Evolutionary conservation across 2,329 filamentous ascomycete genomes (phyloP).

Genomic region (Aspergillus fijiensis): DNA sequence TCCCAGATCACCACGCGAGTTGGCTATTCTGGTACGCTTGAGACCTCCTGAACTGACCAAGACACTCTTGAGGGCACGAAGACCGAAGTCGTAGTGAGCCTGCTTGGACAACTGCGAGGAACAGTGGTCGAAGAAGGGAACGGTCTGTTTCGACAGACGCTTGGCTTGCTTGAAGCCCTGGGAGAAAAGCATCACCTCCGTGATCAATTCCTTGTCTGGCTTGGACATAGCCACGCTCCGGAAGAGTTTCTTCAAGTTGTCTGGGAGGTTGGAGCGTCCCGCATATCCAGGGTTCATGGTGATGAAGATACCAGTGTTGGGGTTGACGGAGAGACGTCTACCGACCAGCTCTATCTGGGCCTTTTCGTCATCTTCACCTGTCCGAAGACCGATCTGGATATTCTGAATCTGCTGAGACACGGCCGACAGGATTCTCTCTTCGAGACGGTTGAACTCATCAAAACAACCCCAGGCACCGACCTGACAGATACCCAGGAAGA

Average conservation of each 20-base stretch:
- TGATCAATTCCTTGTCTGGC: conserved; percentile 98
- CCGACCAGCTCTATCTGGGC: conserved; percentile 92
- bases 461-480: conserved; percentile 99
- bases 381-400: conserved; percentile 92
- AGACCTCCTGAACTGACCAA: conserved; percentile 95
- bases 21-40: conserved; percentile 76
- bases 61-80: conserved; percentile 97
- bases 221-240: conserved; percentile 99
- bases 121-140: conserved; percentile 97
- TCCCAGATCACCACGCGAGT: conserved; percentile 56
- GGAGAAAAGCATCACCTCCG: conserved; percentile 99
- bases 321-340: conserved; percentile 82
- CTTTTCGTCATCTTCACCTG: conserved; percentile 75
- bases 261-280: conserved; percentile 93
- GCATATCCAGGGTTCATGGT: conserved; percentile 99
- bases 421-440: conserved; percentile 94
- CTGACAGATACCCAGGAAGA: conserved; percentile 98
- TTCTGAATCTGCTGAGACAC: conserved; percentile 99
- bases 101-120: conserved; percentile 81
- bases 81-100: conserved; percentile 97
- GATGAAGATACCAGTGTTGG: conserved; percentile 97
- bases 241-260: conserved; percentile 99
- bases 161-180: conserved; percentile 98
- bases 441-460: conserved; percentile 98
- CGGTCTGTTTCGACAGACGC: conserved; percentile 86